Evolutionary conservation across 768 basidiomycete species (phyloP), one percentile per base, ranked within the genome.

Genomic region (Zangia roseola): DNA sequence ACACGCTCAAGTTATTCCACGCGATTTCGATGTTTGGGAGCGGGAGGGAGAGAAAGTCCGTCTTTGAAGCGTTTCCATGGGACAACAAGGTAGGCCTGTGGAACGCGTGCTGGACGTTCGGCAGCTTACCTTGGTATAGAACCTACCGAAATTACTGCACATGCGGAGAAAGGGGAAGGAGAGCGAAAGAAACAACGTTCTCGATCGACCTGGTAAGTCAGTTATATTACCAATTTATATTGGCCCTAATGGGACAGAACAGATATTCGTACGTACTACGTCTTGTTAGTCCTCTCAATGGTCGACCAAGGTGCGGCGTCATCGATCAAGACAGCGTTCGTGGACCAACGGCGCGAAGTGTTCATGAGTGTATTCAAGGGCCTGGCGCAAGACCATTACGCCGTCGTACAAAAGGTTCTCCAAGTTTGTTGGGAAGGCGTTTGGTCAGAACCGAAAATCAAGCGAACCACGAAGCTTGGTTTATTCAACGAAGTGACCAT

Each of bases 251-350:
- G 8, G 13, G 43, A 50, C 47, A 38, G 46, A 25, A 36, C 58
- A 87, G 92, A 94, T 64, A 92, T 94, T 38, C 79, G 91, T 31
- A 89, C 88, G 0, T 73, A 86, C 5, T 90, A 86, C 41, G 63
- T 91, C 33, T 68, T 84, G 2, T 82, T 94, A 56, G 70, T 92
- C 13, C 73, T 91, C 13, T 86, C 88, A 0, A 88, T 92, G 62
- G 68, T 92, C 36, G 75, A 81, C 37, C 60, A 63, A 30, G 68
- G 75, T 21, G 74, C 72, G 3, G 53, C 75, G 1, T 64, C 77
- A 10, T 71, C 75, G 33, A 68, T 83, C 55, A 94, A 91, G 64
- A 63, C 76, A 0, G 63, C 74, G 1, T 84, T 91, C 61, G 69
- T 91, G 14, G 86, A 90, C 55, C 83, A 88, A 61, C 84, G 83